These are phyloP conservation scores for Gossypium longicalyx DNA, from an alignment of 345 rosid species.

Conservation along the genomic window DNA sequence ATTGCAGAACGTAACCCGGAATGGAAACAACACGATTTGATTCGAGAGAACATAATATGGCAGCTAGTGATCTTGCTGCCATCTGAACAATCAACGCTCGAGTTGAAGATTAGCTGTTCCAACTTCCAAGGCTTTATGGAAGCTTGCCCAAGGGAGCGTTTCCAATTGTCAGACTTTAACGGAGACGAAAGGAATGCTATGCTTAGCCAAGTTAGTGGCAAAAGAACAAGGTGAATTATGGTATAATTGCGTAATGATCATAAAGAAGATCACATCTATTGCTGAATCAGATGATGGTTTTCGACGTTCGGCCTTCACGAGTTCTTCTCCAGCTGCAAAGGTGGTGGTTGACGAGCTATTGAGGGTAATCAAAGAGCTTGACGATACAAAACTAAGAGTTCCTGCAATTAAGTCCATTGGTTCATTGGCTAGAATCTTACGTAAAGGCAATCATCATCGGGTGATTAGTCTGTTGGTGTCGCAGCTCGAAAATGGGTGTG, in stretches of 20 bases:
- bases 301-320: constrained; percentile 63
- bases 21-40: constrained; percentile 27
- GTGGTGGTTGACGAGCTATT: constrained; percentile 72
- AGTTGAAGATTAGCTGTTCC: constrained; percentile 52
- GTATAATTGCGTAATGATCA: constrained; percentile 39
- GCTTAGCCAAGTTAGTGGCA: constrained; percentile 70
- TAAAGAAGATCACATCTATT: constrained; percentile 65
- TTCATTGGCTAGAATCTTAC: constrained; percentile 76
- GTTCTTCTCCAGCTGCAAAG: constrained; percentile 70
- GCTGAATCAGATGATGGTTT: constrained; percentile 62
- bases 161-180: constrained; percentile 58
- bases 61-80: constrained; percentile 66
- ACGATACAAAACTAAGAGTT: constrained; percentile 27
- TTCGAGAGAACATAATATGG: constrained; percentile 59
- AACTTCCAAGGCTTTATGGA: constrained; percentile 70
- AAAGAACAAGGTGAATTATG: constrained; percentile 49
- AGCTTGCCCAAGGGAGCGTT: constrained; percentile 61
- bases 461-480: constrained; percentile 54
- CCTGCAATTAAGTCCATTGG: constrained; percentile 68
- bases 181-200: constrained; percentile 78
- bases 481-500: constrained; percentile 40
- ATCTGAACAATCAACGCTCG: constrained; percentile 23
- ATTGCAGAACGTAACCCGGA: constrained; percentile 36
- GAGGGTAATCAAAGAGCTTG: constrained; percentile 45
- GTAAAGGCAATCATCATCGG: constrained; percentile 53